Percentiles rank a stretch among this genome's conserved stretches.
Evolutionary conservation across 306 rosid genomes (phyloP).

Genomic region (Acacia melanoxylon): DNA sequence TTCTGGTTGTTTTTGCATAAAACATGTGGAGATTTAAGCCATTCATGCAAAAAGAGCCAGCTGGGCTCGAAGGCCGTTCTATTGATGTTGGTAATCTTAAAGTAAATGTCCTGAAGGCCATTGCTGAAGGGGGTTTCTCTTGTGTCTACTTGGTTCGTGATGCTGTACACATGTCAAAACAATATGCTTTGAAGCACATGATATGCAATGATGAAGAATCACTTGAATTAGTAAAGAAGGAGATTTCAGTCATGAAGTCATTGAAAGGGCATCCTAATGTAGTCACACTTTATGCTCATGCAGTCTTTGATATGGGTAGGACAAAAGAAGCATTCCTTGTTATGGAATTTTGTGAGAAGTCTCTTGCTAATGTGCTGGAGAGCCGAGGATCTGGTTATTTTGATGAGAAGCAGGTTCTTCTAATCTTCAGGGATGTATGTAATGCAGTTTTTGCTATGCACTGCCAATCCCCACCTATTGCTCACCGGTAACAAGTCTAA

Average conservation of each 20-base stretch:
- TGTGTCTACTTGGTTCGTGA: conserved; percentile 94
- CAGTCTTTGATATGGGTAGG: conserved; percentile 89
- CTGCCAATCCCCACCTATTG: conserved; percentile 88
- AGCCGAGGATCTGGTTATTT: conserved; percentile 85
- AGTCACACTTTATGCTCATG: conserved; percentile 75
- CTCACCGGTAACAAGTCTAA: conserved; percentile 69
- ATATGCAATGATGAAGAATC: conserved; percentile 91
- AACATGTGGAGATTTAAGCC: conserved; percentile 98
- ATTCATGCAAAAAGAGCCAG: conserved; percentile 78
- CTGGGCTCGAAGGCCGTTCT: conserved; percentile 90
- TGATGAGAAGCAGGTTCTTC: conserved; percentile 82
- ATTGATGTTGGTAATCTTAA: conserved; percentile 87
- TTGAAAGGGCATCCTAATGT: conserved; percentile 89
- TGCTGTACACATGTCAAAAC: conserved; percentile 71
- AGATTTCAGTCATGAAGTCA: conserved; percentile 76
- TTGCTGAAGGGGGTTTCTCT: conserved; percentile 98
- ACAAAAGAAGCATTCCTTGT: conserved; percentile 91
- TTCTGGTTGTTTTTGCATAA: conserved; percentile 17
- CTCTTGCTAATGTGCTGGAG: conserved; percentile 85
- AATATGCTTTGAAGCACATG: conserved; percentile 95
- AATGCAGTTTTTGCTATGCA: conserved; percentile 96
- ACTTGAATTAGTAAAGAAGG: conserved; percentile 79
- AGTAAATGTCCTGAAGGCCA: conserved; percentile 68
- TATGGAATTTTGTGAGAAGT: conserved; percentile 92
- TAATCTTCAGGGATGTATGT: conserved; percentile 87